Base-by-base conservation (phyloP, 495 filamentous ascomycete genomes). In the Talaromyces stipitatus region DNA sequence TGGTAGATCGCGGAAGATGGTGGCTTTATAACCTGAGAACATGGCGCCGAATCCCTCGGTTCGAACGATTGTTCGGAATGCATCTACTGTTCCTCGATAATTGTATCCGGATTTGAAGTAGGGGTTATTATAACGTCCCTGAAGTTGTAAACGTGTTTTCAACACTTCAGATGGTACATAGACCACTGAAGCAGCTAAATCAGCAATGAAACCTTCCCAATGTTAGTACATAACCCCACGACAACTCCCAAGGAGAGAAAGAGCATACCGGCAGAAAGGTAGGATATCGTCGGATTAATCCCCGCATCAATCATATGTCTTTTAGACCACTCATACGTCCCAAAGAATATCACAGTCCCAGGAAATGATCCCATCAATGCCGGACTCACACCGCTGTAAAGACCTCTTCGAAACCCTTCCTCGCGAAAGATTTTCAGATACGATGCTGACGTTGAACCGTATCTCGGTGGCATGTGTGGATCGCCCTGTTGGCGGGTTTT, bases 401-500 rank as follows among this genome's bases (percentile, higher is more conserved):
- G 77, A 10, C 94, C 94, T 56, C 90, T 83, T 22, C 83, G 71
- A 30, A 97, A 72, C 9, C 94, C 94, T 72, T 98, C 94, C 68
- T 97, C 90, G 32, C 92, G 83, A 65, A 88, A 88, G 59, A 98
- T 98, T 1, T 87, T 96, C 63, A 85, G 78, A 74, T 97, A 98
- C 4, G 92, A 91, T 22, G 86, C 85, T 22, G 87, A 85, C 72
- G 96, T 85, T 20, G 90, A 91, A 1, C 88, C 85, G 71, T 97
- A 97, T 71, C 88, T 92, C 1, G 92, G 88, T 16, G 92, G 94
- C 50, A 94, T 80, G 62, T 89, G 85, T 28, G 91, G 91, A 65
- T 97, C 95, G 63, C 94, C 94, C 74, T 98, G 94, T 71, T 97
- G 94, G 53, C 94, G 82, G n/a, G 94, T 98, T 73, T 98, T 98